Conservation (phyloP, 306 rosid species). For the Arachis stenosperma region DNA sequence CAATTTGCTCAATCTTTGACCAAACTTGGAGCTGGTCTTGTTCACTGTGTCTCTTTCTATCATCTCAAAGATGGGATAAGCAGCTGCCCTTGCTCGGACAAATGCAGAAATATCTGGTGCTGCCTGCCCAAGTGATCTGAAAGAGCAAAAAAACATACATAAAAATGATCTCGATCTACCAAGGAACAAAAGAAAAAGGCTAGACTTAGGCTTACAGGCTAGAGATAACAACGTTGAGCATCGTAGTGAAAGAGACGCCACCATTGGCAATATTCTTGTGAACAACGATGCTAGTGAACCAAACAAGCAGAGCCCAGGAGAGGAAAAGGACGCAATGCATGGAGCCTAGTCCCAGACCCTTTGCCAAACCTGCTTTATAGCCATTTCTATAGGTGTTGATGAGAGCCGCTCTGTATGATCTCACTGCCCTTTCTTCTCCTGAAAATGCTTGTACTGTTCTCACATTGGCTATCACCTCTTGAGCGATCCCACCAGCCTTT, state of each 20-base stretch:
- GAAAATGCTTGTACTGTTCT: conserved; percentile 94
- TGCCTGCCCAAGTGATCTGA: conserved; percentile 90
- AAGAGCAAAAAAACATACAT: conserved; percentile 26
- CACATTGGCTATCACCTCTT: conserved; percentile 88
- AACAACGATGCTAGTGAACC: conserved; percentile 87
- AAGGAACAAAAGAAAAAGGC: too few species aligned
- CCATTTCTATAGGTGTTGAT: conserved; percentile 70
- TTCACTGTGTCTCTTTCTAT: conserved; percentile 66
- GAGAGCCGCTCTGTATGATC: conserved; percentile 68
- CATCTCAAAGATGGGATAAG: conserved; percentile 91
- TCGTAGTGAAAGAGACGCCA: conserved; percentile 89
- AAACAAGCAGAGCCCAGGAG: conserved; percentile 86
- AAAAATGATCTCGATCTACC: conserved; percentile 10
- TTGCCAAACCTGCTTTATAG: conserved; percentile 78
- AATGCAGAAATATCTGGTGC: conserved; percentile 88
- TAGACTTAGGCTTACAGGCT: conserved; percentile 68
- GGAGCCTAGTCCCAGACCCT: conserved; percentile 85
- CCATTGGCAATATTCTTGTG: conserved; percentile 86
- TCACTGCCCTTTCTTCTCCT: conserved; percentile 82
- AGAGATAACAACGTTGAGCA: conserved; percentile 92
- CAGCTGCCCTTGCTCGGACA: conserved; percentile 79
- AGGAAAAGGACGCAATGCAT: conserved; percentile 86
- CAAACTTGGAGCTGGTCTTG: conserved; percentile 51
- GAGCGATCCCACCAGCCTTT: conserved; percentile 87
- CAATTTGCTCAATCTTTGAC: conserved; percentile 54